A percentile compares a stretch with the other conserved stretches of the same genome.
phyloP scores from a whole-genome alignment of 768 basidiomycete species.

The Lactifluus hygrophoroides region DNA sequence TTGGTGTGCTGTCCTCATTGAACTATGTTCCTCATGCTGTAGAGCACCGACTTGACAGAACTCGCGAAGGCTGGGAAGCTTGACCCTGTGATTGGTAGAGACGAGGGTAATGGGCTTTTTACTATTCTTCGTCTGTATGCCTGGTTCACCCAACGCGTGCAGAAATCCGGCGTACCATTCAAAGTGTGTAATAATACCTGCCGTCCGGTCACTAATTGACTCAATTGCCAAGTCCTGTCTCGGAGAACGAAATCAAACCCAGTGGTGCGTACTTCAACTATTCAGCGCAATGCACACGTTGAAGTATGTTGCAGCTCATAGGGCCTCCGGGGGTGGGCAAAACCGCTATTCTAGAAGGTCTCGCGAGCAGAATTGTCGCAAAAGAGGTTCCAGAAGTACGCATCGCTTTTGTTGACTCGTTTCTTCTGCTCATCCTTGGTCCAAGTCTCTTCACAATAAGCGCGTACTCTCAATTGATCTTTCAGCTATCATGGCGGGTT shows the following conservation, averaged over 20 bases:
- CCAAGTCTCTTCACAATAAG: constrained; percentile 78
- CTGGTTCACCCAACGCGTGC: background rate
- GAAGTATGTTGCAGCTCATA: constrained; percentile 42
- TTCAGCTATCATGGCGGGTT: constrained; percentile 77
- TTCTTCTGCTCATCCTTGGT: background rate
- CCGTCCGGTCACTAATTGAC: background rate
- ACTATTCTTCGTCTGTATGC: background rate
- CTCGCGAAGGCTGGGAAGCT: constrained; percentile 77
- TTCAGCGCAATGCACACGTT: background rate
- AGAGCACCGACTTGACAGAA: constrained; percentile 82
- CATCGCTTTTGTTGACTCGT: background rate
- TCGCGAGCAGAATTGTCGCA: constrained; percentile 78
- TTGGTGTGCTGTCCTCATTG: background rate
- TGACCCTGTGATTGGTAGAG: constrained; percentile 85
- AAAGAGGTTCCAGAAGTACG: constrained; percentile 86
- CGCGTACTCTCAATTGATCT: constrained; percentile 84
- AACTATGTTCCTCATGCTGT: background rate
- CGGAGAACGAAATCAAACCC: constrained; percentile 89
- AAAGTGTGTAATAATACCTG: constrained; percentile 53
- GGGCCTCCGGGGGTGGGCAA: constrained; percentile 89
- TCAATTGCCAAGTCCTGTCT: constrained; percentile 53
- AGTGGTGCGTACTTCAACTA: constrained; percentile 42
- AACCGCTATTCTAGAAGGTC: constrained; percentile 85
- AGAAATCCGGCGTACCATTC: constrained; percentile 87
- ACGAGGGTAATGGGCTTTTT: constrained; percentile 53